Base-by-base conservation (phyloP, 2,329 filamentous ascomycete genomes). In the Fusarium bulbicola region DNA sequence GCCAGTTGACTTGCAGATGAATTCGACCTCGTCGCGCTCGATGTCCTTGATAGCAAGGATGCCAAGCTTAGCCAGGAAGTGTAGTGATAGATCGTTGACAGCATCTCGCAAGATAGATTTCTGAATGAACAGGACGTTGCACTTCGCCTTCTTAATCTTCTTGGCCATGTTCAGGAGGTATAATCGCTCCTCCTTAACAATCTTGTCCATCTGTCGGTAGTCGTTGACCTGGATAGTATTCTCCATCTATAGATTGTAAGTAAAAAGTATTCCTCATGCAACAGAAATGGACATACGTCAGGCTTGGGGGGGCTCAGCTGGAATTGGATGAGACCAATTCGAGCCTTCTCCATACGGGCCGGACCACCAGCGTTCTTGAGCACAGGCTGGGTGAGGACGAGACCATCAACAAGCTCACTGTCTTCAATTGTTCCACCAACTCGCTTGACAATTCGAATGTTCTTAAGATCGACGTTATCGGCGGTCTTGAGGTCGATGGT, bases 91-190 rank as follows among this genome's bases (percentile, higher is more conserved):
- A 79, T 99, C 96, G 86, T 99, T 99, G 82, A 99, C 95, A 40
- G 96, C 96, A 80, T 99, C 96, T 77, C 96, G 92, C 66, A 99
- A 91, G 78, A 99, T 99, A 20, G 95, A 98, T 86, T 99, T 99
- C 81, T 99, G 96, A 77, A 99, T 98, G 76, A 99, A 88, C 49
- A 98, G 91, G 47, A 99, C 96, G 79, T 99, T 99, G 86, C 96
- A 99, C 88, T 98, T 99, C 76, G 96, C 95, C 89, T 98, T 99
- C 87, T 98, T 98, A 84, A 99, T 99, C 89, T 98, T 99, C 90
- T 99, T 98, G 81, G 97, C 95, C 91, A 99, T 93, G 87, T 98
- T 98, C 66, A 99, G 90, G 74, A 99, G 90, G 85, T 99, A 99
- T 77, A 96, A 93, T 76, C 96, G 94, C 87, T 99, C 96, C 86